Evolutionary conservation across 2,329 filamentous ascomycete species (phyloP).

Genomic region (Emergomyces orientalis): DNA sequence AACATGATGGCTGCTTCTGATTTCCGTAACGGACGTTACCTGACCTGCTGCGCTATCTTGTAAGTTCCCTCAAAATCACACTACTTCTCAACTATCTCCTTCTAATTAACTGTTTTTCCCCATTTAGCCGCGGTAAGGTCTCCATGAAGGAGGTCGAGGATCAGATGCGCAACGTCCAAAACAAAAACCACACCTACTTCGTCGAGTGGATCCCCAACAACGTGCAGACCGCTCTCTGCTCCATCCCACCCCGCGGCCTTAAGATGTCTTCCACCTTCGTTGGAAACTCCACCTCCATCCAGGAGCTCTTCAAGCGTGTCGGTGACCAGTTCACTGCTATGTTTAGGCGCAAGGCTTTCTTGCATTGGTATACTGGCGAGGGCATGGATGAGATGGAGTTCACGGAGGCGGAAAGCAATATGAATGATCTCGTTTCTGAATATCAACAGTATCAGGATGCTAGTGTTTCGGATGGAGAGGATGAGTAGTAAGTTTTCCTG

Average conservation of each 20-base stretch:
- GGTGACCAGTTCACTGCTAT: constrained; percentile 99
- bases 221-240: constrained; percentile 98
- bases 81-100: background rate
- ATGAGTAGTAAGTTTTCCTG: constrained; percentile 59
- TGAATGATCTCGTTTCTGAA: constrained; percentile 99
- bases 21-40: constrained; percentile 99
- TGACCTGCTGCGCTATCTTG: constrained; percentile 98
- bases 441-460: constrained; percentile 99
- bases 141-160: constrained; percentile 99
- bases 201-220: constrained; percentile 99
- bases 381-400: constrained; percentile 99
- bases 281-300: constrained; percentile 98
- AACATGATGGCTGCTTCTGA: constrained; percentile 99
- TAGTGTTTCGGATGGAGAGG: constrained; percentile 91
- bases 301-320: constrained; percentile 99
- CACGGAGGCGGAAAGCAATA: constrained; percentile 99
- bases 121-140: constrained; percentile 80
- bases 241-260: constrained; percentile 91
- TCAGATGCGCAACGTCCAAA: constrained; percentile 99
- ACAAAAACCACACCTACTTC: constrained; percentile 99
- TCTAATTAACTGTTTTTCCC: background rate
- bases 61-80: constrained; percentile 35
- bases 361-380: constrained; percentile 99
- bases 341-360: constrained; percentile 99
- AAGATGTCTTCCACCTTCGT: constrained; percentile 99